Evolutionary conservation across 2,329 filamentous ascomycete genomes (phyloP).

Genomic region (Botrytis pseudocinerea): DNA sequence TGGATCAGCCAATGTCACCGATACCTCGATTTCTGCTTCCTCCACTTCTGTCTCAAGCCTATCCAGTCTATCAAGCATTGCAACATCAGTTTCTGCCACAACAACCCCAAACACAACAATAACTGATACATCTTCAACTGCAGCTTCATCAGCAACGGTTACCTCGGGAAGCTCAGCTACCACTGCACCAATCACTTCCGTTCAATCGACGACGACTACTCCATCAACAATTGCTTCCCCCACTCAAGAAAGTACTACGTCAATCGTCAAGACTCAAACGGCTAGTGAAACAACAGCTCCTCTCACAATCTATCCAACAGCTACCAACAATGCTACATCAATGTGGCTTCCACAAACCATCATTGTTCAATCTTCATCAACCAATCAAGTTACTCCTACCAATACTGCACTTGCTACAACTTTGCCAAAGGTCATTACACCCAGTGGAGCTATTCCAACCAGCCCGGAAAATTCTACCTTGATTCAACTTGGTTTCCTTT

Average conservation of each 20-base stretch:
- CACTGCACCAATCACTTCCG: constrained; percentile 16
- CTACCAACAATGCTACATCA: constrained; percentile 34
- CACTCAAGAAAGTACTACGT: neutral
- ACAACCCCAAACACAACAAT: constrained; percentile 7
- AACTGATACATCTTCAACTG: constrained; percentile 18
- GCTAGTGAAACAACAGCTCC: constrained; percentile 23
- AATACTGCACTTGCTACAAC: constrained; percentile 35
- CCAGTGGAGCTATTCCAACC: constrained; percentile 31
- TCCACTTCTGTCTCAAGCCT: neutral
- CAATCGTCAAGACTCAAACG: constrained; percentile 12
- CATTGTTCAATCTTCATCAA: constrained; percentile 32
- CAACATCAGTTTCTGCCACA: constrained; percentile 14
- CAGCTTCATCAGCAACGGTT: constrained; percentile 16
- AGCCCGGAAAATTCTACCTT: constrained; percentile 59
- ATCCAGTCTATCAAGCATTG: constrained; percentile 14
- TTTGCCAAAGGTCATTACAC: constrained; percentile 38
- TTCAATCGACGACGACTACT: constrained; percentile 9
- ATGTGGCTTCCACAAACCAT: constrained; percentile 32
- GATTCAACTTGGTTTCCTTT: constrained; percentile 83
- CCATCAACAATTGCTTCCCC: constrained; percentile 21
- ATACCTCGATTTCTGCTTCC: neutral
- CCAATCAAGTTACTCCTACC: constrained; percentile 25
- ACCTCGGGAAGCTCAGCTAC: constrained; percentile 10
- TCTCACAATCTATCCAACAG: constrained; percentile 32
- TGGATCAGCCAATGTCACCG: neutral